phyloP scores from a whole-genome alignment of 306 rosid species.

The Fragaria iinumae region DNA sequence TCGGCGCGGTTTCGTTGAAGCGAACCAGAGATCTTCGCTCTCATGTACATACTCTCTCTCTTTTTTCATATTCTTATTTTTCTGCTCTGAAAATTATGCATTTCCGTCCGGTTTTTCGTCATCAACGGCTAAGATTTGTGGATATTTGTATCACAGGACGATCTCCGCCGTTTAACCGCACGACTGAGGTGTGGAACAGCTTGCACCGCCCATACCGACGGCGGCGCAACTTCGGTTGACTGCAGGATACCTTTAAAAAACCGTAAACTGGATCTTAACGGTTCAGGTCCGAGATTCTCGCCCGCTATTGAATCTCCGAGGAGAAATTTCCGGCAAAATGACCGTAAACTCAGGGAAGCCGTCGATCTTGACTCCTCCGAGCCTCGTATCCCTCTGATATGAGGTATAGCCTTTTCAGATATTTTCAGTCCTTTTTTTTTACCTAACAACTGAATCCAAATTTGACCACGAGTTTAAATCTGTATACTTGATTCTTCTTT shows the following conservation, averaged over 20 bases:
- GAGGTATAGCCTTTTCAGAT: neutral
- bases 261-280: slow-evolving; percentile 10
- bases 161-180: slow-evolving; percentile 11
- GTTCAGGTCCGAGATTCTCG: neutral
- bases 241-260: slow-evolving; percentile 14
- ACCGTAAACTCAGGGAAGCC: slow-evolving; percentile 12
- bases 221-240: slow-evolving; percentile 27
- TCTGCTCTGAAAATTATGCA: neutral
- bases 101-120: neutral
- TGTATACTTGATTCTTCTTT: slow-evolving; percentile 9
- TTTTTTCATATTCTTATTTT: neutral
- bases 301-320: neutral
- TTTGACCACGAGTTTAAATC: slow-evolving; percentile 29
- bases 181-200: slow-evolving; percentile 13
- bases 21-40: slow-evolving; percentile 45
- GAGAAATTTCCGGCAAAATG: slow-evolving; percentile 11
- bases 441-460: slow-evolving; percentile 36
- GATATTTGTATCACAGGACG: slow-evolving; percentile 25
- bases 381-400: slow-evolving; percentile 20
- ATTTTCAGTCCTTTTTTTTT: neutral
- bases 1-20: slow-evolving; percentile 32
- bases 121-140: neutral
- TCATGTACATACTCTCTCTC: slow-evolving; percentile 24
- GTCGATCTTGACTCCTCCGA: slow-evolving; percentile 32
- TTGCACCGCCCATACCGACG: slow-evolving; percentile 23